A percentile compares a stretch with the other conserved stretches of the same genome.
Evolutionary conservation across 306 rosid genomes (phyloP).

Genomic region (Casuarina equisetifolia): DNA sequence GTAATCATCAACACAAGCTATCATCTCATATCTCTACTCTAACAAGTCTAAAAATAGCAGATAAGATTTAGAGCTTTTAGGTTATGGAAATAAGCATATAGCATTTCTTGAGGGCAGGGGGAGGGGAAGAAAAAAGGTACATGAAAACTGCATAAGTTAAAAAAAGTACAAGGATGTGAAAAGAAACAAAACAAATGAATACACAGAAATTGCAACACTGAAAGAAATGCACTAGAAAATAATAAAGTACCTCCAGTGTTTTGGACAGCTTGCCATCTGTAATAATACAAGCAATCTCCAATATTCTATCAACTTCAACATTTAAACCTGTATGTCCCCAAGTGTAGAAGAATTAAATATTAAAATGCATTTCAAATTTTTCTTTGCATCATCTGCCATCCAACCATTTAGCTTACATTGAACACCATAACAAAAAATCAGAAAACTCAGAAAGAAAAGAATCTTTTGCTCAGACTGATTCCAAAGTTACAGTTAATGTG

Average conservation of each 20-base stretch:
- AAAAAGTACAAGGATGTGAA: slow-evolving; percentile 1
- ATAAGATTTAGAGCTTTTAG: neutral
- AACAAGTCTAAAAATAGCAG: neutral
- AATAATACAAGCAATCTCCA: slow-evolving; percentile 93
- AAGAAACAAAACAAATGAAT: neutral
- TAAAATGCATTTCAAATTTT: neutral
- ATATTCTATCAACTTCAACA: slow-evolving; percentile 80
- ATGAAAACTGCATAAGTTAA: slow-evolving; percentile 3
- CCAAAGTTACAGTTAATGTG: neutral
- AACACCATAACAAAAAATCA: slow-evolving; percentile 5
- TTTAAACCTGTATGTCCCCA: slow-evolving; percentile 60
- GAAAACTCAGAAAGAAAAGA: slow-evolving; percentile 3
- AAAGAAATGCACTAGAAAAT: slow-evolving; percentile 12
- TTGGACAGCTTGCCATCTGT: slow-evolving; percentile 82
- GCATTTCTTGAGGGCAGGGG: neutral
- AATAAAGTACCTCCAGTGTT: slow-evolving; percentile 62
- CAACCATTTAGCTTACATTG: slow-evolving; percentile 1
- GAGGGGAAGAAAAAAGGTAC: neutral
- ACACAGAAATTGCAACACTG: neutral
- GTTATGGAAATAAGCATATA: slow-evolving; percentile 5
- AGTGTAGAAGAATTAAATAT: slow-evolving; percentile 8
- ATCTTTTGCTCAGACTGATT: slow-evolving; percentile 2
- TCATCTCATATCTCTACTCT: neutral
- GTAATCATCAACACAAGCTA: neutral
- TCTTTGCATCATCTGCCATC: slow-evolving; percentile 1